Evolutionary conservation across 306 rosid genomes (phyloP), one percentile per base, ranked within the genome.

Genomic region (Fragaria nilgerrensis): DNA sequence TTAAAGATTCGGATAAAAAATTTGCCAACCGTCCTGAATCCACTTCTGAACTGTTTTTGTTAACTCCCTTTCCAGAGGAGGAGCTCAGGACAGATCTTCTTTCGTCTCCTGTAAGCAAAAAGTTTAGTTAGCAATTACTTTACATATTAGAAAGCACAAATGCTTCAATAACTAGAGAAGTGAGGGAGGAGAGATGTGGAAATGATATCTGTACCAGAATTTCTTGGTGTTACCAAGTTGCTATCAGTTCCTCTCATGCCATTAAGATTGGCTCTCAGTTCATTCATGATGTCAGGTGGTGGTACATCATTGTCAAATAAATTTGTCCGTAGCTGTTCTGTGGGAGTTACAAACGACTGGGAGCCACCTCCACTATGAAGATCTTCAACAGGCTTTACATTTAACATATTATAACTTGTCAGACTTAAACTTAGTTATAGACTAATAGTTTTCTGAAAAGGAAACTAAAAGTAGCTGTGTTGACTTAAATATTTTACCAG

Each of bases 381-480:
- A 71, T 87, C 93, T 84, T 92, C 89, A 75, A 81, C 75, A 81
- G 79, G 78, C 97, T 92, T 82, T 83, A 73, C 62, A 80, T 80
- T 82, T 41, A 58, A 84, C 63, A 73, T 67, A 79, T 73, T 13
- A 39, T 52, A 45, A 79, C 76, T 71, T 10, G 68, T 74, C 29
- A 83, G 58, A 74, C 61, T 78, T 43, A 67, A 78, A 75, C 70
- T n/a, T 49, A 23, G 50, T 52, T 62, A 8, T 73, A 61, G 0
- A 37, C 41, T 37, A 5, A 41, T 41, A 41, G 44, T 50, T 65
- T 75, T 75, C 14, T 14, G 9, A 64, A 37, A 39, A 74, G 37
- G 48, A 58, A 81, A 37, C 22, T 80, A 85, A 65, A 16, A 68
- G 75, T 58, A 67, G 68, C 44, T 71, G 20, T 13, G 48, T 70